A percentile compares a stretch with the other conserved stretches of the same genome.
Evolutionary conservation across 208 protist species (phyloP).

Genomic region (Borovskyia barvae): DNA sequence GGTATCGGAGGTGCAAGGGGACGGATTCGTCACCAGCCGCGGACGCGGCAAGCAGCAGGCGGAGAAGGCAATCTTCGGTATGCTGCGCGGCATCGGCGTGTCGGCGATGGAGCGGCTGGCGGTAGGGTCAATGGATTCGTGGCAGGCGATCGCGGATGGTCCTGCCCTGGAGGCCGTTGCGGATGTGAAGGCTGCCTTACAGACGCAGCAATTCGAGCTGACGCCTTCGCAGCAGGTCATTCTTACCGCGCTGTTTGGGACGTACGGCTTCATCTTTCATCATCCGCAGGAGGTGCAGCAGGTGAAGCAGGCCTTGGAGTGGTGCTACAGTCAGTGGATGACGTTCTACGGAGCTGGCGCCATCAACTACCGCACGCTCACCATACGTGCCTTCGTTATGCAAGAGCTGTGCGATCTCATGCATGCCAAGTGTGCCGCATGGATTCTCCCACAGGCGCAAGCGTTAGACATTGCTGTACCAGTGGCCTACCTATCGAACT

Average conservation of each 20-base stretch:
- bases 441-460: slow-evolving; percentile 21
- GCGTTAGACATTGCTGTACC: slow-evolving; percentile 46
- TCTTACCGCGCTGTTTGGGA: slow-evolving; percentile 36
- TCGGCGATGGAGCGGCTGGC: slow-evolving; percentile 19
- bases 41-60: slow-evolving; percentile 26
- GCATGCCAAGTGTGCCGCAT: slow-evolving; percentile 28
- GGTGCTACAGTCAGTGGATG: slow-evolving; percentile 58
- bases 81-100: slow-evolving; percentile 33
- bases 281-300: slow-evolving; percentile 20
- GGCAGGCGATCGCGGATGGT: slow-evolving; percentile 40
- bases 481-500: slow-evolving; percentile 13
- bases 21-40: slow-evolving; percentile 41
- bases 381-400: slow-evolving; percentile 55
- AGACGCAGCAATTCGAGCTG: slow-evolving; percentile 32
- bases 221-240: slow-evolving; percentile 41
- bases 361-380: slow-evolving; percentile 43
- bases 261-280: slow-evolving; percentile 62
- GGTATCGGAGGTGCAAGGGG: slow-evolving; percentile 24
- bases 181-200: slow-evolving; percentile 20
- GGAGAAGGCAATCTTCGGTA: slow-evolving; percentile 16
- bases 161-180: slow-evolving; percentile 32
- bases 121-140: slow-evolving; percentile 20
- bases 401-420: slow-evolving; percentile 46
- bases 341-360: slow-evolving; percentile 31
- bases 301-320: slow-evolving; percentile 43